A percentile compares a stretch with the other conserved stretches of the same genome.
These are phyloP conservation scores for Xerocomellus dryophilus DNA, from an alignment of 768 basidiomycete species.

Conservation along the genomic window DNA sequence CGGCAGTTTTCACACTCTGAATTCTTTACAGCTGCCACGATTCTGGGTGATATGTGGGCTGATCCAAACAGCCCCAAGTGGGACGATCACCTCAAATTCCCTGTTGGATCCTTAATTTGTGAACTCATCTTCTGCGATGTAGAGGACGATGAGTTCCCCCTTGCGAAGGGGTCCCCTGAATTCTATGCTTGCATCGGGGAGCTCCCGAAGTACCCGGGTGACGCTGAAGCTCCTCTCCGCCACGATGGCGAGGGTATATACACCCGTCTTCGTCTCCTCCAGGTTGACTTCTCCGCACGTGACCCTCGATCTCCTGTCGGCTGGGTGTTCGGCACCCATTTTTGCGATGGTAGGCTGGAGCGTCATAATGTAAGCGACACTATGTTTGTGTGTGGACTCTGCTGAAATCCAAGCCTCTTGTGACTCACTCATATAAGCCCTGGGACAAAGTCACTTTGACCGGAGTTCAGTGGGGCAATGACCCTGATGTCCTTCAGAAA, in stretches of 20 bases:
- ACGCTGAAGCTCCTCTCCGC: background rate
- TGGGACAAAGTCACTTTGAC: background rate
- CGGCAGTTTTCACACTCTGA: background rate
- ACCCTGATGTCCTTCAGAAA: background rate
- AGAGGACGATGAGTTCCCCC: background rate
- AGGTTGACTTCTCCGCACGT: background rate
- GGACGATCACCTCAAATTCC: background rate
- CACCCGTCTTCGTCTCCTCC: background rate
- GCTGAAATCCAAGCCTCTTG: background rate
- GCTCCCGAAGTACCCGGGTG: background rate
- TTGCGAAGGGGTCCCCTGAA: background rate
- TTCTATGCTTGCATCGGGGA: background rate
- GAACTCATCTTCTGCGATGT: background rate
- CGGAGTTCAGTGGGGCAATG: background rate
- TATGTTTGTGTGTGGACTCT: background rate
- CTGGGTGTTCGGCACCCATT: conserved; percentile 3
- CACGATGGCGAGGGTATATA: background rate
- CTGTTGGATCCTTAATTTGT: background rate
- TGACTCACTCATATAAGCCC: background rate
- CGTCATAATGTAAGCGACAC: background rate
- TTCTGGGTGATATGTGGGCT: conserved; percentile 1
- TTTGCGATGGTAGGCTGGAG: background rate
- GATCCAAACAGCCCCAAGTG: background rate
- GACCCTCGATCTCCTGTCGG: background rate
- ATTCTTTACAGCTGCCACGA: background rate